These are phyloP conservation scores for Colletotrichum musae DNA, from an alignment of 2,329 filamentous ascomycete species.

Conservation along the genomic window DNA sequence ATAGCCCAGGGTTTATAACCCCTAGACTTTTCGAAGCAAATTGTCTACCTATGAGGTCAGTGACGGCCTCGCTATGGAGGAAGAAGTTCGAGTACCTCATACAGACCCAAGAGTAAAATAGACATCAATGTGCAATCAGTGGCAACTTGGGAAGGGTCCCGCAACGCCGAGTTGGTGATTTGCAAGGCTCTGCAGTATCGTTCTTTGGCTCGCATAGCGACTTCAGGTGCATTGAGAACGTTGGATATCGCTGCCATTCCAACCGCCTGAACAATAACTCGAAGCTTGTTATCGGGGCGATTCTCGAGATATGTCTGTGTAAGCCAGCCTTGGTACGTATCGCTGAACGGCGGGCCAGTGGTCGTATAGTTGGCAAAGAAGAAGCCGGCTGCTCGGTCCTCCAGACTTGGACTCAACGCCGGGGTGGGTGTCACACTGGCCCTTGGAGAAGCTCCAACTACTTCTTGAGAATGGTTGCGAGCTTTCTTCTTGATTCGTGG, in stretches of 20 bases:
- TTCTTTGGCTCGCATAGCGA: conserved; percentile 41
- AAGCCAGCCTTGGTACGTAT: conserved; percentile 43
- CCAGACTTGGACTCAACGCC: conserved; percentile 3
- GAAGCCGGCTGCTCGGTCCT: conserved; percentile 43
- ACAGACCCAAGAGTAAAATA: conserved; percentile 45
- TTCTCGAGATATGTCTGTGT: conserved; percentile 35
- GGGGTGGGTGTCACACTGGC: background rate
- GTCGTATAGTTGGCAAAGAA: conserved; percentile 46
- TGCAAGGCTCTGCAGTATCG: conserved; percentile 43
- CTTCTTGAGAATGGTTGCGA: background rate
- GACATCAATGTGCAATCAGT: conserved; percentile 45
- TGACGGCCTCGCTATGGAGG: background rate
- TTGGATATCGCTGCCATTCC: conserved; percentile 48
- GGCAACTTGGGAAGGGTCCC: conserved; percentile 35
- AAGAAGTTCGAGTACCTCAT: conserved; percentile 41
- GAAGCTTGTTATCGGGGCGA: conserved; percentile 23
- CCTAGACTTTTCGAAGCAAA: conserved; percentile 44
- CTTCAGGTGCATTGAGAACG: conserved; percentile 40
- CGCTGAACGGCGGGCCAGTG: conserved; percentile 42
- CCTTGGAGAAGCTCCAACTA: background rate
- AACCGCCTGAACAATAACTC: conserved; percentile 45
- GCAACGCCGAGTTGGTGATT: conserved; percentile 31
- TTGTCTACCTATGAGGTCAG: conserved; percentile 30
- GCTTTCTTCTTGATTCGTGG: conserved; percentile 41
- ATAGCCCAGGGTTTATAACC: conserved; percentile 42